Conservation (phyloP, 2,329 filamentous ascomycete genomes). For the Verruconis gallopava region DNA sequence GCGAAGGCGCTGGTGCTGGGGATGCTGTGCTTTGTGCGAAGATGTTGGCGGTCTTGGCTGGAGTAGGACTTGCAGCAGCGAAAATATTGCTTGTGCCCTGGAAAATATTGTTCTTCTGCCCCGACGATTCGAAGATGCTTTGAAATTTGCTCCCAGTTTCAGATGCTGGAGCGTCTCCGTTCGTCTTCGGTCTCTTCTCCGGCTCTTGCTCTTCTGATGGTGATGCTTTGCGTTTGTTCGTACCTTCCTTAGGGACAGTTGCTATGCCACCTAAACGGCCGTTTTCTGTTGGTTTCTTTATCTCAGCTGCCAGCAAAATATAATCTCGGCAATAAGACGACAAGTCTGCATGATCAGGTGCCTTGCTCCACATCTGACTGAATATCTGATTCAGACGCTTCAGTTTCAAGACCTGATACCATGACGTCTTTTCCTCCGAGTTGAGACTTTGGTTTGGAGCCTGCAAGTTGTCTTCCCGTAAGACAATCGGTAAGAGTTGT, state of each 20-base stretch:
- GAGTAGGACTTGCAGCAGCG: neutral
- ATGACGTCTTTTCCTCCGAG: constrained; percentile 3
- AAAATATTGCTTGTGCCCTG: neutral
- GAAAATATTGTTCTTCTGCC: neutral
- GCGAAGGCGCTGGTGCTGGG: neutral
- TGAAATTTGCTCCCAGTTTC: neutral
- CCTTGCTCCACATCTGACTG: too few species aligned
- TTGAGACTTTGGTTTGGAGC: neutral
- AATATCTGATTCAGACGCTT: constrained; percentile 3
- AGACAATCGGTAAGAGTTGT: neutral
- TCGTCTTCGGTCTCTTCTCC: neutral
- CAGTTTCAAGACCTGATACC: neutral
- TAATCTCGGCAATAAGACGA: too few species aligned
- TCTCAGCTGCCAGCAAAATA: too few species aligned
- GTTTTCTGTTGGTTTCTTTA: neutral
- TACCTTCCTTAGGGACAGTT: neutral
- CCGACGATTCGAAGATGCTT: too few species aligned
- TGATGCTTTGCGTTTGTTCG: neutral
- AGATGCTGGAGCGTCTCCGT: neutral
- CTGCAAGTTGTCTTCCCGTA: constrained; percentile 1
- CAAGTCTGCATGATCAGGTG: too few species aligned
- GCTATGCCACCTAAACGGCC: neutral
- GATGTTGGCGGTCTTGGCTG: neutral
- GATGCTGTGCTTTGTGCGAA: neutral
- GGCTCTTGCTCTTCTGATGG: neutral